phyloP scores from a whole-genome alignment of 164 flowering plant species.

The grape (Vitis vinifera) region ASM3070453v1 NC_081818.1:6306001-6306500 shows the following conservation, averaged over 20 bases:
- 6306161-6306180: constrained; percentile 86
- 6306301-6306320: background rate
- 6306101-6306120: background rate
- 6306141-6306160: constrained; percentile 8
- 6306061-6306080: constrained; percentile 96
- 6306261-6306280: constrained; percentile 91
- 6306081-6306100: constrained; percentile 41
- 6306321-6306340: background rate
- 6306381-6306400: constrained; percentile 8
- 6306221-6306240: constrained; percentile 88
- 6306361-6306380: background rate
- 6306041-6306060: constrained; percentile 95
- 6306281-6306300: constrained; percentile 66
- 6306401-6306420: constrained; percentile 96
- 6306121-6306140: background rate
- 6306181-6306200: constrained; percentile 85
- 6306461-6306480: constrained; percentile 70
- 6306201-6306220: constrained; percentile 92
- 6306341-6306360: background rate
- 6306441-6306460: constrained; percentile 75
- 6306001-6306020: constrained; percentile 49
- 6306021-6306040: constrained; percentile 95
- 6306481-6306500: constrained; percentile 91
- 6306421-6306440: constrained; percentile 85
- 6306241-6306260: constrained; percentile 44